A percentile compares a stretch with the other conserved stretches of the same genome.
Evolutionary conservation across 768 basidiomycete species (phyloP).

Genomic region (Cyclocybe aegerita): DNA sequence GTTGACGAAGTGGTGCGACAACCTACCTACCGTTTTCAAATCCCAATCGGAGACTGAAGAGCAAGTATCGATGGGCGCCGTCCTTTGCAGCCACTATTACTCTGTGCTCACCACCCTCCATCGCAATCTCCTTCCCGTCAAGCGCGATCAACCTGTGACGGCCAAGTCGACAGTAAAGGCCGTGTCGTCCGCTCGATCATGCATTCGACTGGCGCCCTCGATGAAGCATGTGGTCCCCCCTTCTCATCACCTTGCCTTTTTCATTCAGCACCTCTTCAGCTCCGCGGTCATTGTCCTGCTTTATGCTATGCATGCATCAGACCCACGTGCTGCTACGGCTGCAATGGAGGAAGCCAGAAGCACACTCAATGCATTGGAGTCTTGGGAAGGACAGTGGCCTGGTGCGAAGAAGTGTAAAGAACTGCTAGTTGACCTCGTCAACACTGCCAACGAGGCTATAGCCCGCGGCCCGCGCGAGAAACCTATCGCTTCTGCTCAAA

Average conservation of each 20-base stretch:
- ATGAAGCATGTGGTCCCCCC: constrained; percentile 82
- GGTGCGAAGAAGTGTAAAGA: constrained; percentile 88
- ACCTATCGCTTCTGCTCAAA: constrained; percentile 18
- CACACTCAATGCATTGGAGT: constrained; percentile 67
- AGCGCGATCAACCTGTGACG: constrained; percentile 64
- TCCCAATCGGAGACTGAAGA: constrained; percentile 70
- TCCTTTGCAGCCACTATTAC: constrained; percentile 88
- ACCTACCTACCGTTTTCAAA: constrained; percentile 74
- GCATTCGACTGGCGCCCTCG: constrained; percentile 81
- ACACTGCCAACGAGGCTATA: constrained; percentile 70
- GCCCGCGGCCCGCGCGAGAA: constrained; percentile 31
- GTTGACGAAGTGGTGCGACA: constrained; percentile 81
- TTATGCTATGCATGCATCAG: constrained; percentile 82
- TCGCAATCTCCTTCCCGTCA: constrained; percentile 83
- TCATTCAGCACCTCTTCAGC: constrained; percentile 88
- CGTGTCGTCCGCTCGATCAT: constrained; percentile 80
- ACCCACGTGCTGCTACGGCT: constrained; percentile 58
- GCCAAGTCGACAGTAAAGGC: constrained; percentile 79
- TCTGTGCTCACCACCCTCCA: constrained; percentile 85
- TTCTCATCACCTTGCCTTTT: constrained; percentile 86
- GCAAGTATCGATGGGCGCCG: constrained; percentile 83
- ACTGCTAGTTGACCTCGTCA: constrained; percentile 66
- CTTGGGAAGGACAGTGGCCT: constrained; percentile 87
- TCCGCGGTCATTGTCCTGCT: constrained; percentile 83
- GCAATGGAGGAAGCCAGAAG: constrained; percentile 85